These are phyloP conservation scores for Aspergillus ibericus DNA, from an alignment of 2,329 filamentous ascomycete species.

Conservation along the genomic window DNA sequence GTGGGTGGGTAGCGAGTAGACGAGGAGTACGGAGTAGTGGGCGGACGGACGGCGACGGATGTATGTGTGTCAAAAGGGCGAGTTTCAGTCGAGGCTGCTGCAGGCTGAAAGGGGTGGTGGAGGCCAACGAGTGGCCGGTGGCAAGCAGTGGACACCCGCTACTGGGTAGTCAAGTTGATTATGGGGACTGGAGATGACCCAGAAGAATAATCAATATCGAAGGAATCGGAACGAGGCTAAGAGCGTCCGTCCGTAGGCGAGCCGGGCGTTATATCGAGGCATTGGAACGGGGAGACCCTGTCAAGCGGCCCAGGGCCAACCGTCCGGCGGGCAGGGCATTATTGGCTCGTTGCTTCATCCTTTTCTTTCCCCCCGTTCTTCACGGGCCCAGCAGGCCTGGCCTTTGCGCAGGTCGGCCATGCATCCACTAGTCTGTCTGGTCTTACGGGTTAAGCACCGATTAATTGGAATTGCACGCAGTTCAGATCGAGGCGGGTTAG, in stretches of 20 bases:
- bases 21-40: neutral
- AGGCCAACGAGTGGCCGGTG: neutral
- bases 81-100: neutral
- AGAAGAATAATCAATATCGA: neutral
- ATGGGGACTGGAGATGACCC: neutral
- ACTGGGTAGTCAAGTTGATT: neutral
- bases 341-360: constrained; percentile 8
- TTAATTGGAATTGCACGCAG: too few species aligned
- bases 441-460: too few species aligned
- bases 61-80: neutral
- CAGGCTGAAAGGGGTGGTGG: neutral
- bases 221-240: constrained; percentile 2
- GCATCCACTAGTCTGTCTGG: too few species aligned
- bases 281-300: constrained; percentile 12
- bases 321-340: constrained; percentile 2
- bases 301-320: constrained; percentile 2
- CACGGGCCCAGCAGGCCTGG: constrained; percentile 14
- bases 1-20: neutral
- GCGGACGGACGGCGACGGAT: neutral
- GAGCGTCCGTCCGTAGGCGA: constrained; percentile 7
- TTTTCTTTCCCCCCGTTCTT: constrained; percentile 14
- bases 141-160: neutral
- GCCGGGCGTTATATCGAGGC: constrained; percentile 17
- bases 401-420: constrained; percentile 8
- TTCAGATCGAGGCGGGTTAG: too few species aligned